A percentile compares a stretch with the other conserved stretches of the same genome.
Evolutionary conservation across 75 land plant species (phyloP).

Genomic region (Pseudotsuga menziesii): DNA sequence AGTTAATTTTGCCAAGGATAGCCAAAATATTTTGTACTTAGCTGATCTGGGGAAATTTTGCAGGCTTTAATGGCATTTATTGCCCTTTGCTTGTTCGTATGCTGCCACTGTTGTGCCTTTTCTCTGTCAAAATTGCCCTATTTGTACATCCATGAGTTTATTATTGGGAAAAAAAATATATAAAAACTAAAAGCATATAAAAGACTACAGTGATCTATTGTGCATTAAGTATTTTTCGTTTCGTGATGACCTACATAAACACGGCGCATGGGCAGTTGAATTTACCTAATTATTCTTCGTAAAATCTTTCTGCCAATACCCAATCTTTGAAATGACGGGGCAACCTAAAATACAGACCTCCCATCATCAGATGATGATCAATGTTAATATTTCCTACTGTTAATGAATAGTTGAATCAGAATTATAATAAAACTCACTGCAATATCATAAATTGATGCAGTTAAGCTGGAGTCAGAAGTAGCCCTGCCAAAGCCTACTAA

Average conservation of each 20-base stretch:
- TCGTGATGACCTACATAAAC: neutral
- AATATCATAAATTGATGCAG: conserved; percentile 84
- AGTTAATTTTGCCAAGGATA: too few relatives aligned
- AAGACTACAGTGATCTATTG: neutral
- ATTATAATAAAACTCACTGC: conserved; percentile 34
- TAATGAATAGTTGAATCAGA: neutral
- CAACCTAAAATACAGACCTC: conserved; percentile 43
- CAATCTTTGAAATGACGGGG: conserved; percentile 51
- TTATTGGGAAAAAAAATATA: neutral
- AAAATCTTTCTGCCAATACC: conserved; percentile 74
- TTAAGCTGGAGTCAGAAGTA: conserved; percentile 65
- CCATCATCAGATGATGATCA: neutral
- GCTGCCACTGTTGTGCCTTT: neutral
- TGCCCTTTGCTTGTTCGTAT: neutral
- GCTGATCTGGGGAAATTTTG: too few relatives aligned
- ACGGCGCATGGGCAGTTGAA: neutral
- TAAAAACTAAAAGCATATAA: neutral
- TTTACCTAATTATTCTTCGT: conserved; percentile 57
- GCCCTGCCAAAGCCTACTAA: conserved; percentile 86
- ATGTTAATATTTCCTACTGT: neutral
- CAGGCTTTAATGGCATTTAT: too few relatives aligned
- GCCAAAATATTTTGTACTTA: too few relatives aligned
- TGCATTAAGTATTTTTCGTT: too few relatives aligned
- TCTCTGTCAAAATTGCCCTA: neutral
- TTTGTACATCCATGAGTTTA: neutral